phyloP scores from a whole-genome alignment of 139 green algal genomes.

The Monoraphidium neglectum region DNA sequence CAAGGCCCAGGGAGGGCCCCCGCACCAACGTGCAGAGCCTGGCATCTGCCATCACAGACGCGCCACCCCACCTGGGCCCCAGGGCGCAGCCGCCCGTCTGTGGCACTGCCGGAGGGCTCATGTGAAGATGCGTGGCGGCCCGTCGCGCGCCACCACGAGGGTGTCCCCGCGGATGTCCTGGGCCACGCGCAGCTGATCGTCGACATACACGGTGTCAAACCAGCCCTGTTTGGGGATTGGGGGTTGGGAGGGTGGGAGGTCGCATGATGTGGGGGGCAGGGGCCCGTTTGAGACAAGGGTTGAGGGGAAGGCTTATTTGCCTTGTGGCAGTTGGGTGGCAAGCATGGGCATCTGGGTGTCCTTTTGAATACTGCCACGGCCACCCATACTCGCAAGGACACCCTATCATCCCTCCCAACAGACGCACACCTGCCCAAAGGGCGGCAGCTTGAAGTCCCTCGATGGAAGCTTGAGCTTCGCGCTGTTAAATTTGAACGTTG shows the following conservation, averaged over 20 bases:
- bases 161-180: conserved; percentile 81
- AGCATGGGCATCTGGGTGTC: not conserved
- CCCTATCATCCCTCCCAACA: conserved; percentile 12
- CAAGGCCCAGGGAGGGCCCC: too few species aligned
- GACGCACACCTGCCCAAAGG: conserved; percentile 81
- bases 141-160: conserved; percentile 66
- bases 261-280: not conserved
- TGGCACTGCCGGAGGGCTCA: not conserved
- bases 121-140: conserved; percentile 57
- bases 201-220: conserved; percentile 90
- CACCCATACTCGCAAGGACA: too few species aligned
- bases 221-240: conserved; percentile 28
- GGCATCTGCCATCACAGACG: too few species aligned
- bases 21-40: too few species aligned
- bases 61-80: too few species aligned
- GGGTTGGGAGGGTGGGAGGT: not conserved
- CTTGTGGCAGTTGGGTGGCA: not conserved
- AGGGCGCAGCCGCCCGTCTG: too few species aligned
- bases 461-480: conserved; percentile 64
- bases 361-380: not conserved
- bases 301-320: not conserved
- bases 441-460: conserved; percentile 59
- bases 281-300: not conserved
- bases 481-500: conserved; percentile 69
- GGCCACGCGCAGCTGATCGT: conserved; percentile 69